These are phyloP conservation scores for Epichloe sylvatica DNA, from an alignment of 2,329 filamentous ascomycete species.

Conservation along the genomic window DNA sequence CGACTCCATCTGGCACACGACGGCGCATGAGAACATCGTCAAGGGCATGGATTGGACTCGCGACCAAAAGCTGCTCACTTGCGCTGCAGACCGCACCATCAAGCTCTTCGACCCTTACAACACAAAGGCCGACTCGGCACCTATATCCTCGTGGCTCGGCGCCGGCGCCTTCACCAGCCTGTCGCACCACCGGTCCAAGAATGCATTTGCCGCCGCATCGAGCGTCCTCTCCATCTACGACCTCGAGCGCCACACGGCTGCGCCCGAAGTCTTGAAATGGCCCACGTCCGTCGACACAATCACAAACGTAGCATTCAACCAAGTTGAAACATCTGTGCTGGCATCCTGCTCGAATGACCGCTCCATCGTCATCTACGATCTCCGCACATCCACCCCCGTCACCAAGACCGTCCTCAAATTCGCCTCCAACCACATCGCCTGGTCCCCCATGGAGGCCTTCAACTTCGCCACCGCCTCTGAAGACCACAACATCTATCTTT, in stretches of 20 bases:
- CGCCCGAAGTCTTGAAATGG: slow-evolving; percentile 73
- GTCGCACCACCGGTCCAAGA: slow-evolving; percentile 65
- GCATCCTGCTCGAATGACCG: slow-evolving; percentile 77
- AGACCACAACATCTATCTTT: slow-evolving; percentile 78
- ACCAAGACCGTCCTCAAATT: slow-evolving; percentile 71
- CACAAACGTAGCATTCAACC: slow-evolving; percentile 77
- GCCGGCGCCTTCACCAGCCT: slow-evolving; percentile 69
- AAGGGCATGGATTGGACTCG: slow-evolving; percentile 83
- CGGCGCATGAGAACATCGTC: slow-evolving; percentile 86
- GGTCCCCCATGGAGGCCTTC: slow-evolving; percentile 96
- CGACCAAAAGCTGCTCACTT: slow-evolving; percentile 73
- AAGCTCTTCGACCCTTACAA: slow-evolving; percentile 89
- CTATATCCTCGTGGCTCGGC: slow-evolving; percentile 74
- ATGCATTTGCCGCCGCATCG: slow-evolving; percentile 67
- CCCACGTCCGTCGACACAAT: slow-evolving; percentile 85
- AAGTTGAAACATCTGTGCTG: slow-evolving; percentile 82
- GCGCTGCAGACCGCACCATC: slow-evolving; percentile 71
- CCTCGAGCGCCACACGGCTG: slow-evolving; percentile 63
- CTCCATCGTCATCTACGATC: slow-evolving; percentile 78
- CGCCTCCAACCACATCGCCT: slow-evolving; percentile 68
- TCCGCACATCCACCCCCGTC: slow-evolving; percentile 74
- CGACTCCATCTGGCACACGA: slow-evolving; percentile 56
- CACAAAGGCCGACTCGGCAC: slow-evolving; percentile 51
- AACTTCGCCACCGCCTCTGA: slow-evolving; percentile 89
- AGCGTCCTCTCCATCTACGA: slow-evolving; percentile 80